These are phyloP conservation scores for Allomyces macrogynus DNA, from an alignment of 192 early-diverging fungal genomes.

Conservation along the genomic window DNA sequence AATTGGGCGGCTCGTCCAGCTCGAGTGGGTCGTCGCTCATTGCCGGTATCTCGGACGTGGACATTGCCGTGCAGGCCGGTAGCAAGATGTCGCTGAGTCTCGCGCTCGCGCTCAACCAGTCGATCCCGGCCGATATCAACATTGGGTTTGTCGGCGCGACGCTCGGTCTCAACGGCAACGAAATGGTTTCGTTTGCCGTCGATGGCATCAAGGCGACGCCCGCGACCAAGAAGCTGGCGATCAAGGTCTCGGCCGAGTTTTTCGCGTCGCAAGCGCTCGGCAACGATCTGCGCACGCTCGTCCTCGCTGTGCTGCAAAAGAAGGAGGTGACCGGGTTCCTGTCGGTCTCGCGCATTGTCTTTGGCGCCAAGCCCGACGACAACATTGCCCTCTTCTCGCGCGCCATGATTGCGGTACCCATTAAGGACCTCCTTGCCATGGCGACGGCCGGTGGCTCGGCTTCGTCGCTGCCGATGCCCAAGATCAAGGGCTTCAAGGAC, in stretches of 20 bases:
- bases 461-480: background rate
- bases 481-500: background rate
- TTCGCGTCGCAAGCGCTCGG: background rate
- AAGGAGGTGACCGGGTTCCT: background rate
- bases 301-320: background rate
- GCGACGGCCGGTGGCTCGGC: background rate
- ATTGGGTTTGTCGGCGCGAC: background rate
- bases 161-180: background rate
- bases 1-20: no score
- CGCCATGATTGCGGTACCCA: background rate
- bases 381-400: background rate
- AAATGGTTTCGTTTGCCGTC: background rate
- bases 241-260: background rate
- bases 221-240: background rate
- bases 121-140: background rate
- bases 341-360: background rate
- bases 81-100: no score
- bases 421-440: background rate
- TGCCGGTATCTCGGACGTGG: no score
- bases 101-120: background rate
- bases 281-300: background rate
- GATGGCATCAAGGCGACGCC: background rate
- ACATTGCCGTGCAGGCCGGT: no score
- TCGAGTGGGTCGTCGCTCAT: no score
- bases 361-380: background rate